Evolutionary conservation across 2,329 filamentous ascomycete species (phyloP), one percentile per base, ranked within the genome.

Genomic region (Venturia effusa): DNA sequence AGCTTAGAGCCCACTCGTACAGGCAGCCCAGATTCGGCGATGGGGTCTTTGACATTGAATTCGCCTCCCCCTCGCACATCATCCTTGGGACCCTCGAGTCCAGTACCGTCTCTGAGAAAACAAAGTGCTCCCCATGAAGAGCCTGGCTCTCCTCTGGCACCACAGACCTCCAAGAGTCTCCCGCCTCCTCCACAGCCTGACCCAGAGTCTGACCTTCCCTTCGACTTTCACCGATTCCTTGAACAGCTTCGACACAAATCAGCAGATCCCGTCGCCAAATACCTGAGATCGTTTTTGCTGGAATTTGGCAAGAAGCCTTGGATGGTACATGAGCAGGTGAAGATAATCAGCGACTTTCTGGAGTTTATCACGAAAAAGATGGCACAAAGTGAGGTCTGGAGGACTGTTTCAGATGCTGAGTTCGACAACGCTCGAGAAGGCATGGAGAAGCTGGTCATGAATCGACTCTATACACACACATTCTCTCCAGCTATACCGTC

Each of bases 391-490:
- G 94, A 99, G 67, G 91, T 99, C 3, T 99, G 94, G 94, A 86
- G 90, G 64, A 90, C 94, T 40, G 90, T 97, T 0, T 96, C 92
- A 0, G 94, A 99, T 74, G 90, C 90, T 43, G 94, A 99, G 71
- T 99, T 99, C 70, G 94, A 99, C 75, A 99, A 99, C 74, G 94
- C 94, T 17, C 87, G 92, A 69, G 94, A 99, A 77, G 94, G 94
- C 40, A 99, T 99, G 94, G 94, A 99, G 78, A 99, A 99, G 74
- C 82, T 99, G 4, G 95, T 99, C 68, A 99, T 99, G 95, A 99
- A 99, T 74, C 83, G 95, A 64, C 79, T 99, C 4, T 99, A 99
- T 75, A 86, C 87, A 0, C 94, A 99, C 75, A 97, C 94, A 0
- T 99, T 99, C 73, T 97, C 93, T 0, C 94, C 94, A 0, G 90